Percentiles rank a stretch among this genome's conserved stretches.
Conservation (phyloP, 2,329 filamentous ascomycete species). For the Trichoderma sp. region DNA sequence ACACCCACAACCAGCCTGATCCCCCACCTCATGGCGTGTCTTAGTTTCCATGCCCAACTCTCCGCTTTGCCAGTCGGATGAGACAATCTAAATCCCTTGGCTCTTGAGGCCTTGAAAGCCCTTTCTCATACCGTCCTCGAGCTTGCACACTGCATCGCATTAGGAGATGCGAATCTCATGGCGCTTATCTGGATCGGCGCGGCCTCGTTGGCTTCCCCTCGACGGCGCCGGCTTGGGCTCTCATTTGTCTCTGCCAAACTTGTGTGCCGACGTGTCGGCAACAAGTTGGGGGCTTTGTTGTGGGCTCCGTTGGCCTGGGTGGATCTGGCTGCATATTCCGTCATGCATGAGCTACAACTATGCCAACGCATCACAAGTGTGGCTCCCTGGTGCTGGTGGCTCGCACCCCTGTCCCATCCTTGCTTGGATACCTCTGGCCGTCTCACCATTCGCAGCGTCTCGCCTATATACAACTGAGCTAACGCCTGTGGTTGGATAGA, state of each 20-base stretch:
- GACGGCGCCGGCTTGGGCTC: conserved; percentile 12
- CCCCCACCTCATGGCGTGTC: conserved; percentile 18
- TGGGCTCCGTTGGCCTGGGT: conserved; percentile 22
- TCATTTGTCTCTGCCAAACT: conserved; percentile 18
- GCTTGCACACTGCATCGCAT: conserved; percentile 1
- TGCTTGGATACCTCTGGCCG: conserved; percentile 26
- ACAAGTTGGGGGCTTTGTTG: conserved; percentile 23
- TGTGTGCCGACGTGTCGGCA: conserved; percentile 21
- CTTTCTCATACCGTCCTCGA: neutral
- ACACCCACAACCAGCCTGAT: conserved; percentile 22
- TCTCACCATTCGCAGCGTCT: conserved; percentile 27
- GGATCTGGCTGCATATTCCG: conserved; percentile 49
- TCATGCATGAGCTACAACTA: conserved; percentile 51
- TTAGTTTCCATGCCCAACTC: conserved; percentile 21
- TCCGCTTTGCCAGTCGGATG: conserved; percentile 10
- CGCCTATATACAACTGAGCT: conserved; percentile 35
- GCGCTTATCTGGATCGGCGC: conserved; percentile 22
- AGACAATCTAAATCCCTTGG: conserved; percentile 1
- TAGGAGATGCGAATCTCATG: conserved; percentile 16
- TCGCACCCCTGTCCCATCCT: conserved; percentile 24
- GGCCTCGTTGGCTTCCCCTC: conserved; percentile 15
- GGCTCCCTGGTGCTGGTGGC: conserved; percentile 29
- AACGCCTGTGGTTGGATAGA: conserved; percentile 40
- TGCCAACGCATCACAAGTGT: conserved; percentile 41
- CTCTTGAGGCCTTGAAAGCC: neutral